Base-by-base conservation (phyloP, 2,329 filamentous ascomycete species). In the Bipolaris cookei region DNA sequence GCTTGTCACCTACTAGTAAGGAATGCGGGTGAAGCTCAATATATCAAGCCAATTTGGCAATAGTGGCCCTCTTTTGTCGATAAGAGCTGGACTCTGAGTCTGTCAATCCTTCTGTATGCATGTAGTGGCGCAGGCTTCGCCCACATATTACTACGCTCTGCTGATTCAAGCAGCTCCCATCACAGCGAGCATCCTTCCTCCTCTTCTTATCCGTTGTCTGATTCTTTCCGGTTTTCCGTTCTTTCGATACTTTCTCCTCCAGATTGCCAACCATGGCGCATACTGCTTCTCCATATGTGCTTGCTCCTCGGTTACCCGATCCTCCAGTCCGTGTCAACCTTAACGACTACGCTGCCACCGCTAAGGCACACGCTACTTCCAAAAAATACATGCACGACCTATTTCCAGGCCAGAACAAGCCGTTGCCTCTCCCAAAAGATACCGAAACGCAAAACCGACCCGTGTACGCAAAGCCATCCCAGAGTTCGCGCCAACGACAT, bases 251-350 rank as follows among this genome's bases (percentile, higher is more conserved):
- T 20, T 7, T 18, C 37, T 14, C 32, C 20, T 38, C 18, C 13
- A 42, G 30, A 56, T 62, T 41, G 34, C 39, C 51, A 55, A 56
- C 8, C 7, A 69, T 70, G 66, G 52, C 63, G 23, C 41, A 61
- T 28, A 41, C 51, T 57, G 49, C 57, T 37, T 53, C 63, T 25
- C 60, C 61, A 21, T 55, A 59, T 13, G 51, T 57, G 37, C 61
- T 69, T 8, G 59, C 65, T 28, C 60, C 69, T n/a, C 46, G 62
- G n/a, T 58, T 70, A 8, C 68, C 68, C 6, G 66, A 59, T 51
- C 57, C 58, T 54, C 65, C 62, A 30, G 66, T 67, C 56, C 66
- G 65, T 45, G 59, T 67, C 10, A 63, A 69, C 51, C 68, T 68
- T 34, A 39, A 61, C 1, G 63, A 44, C 7, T 63, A 68, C 54